Base-by-base conservation (phyloP, 805 yeast species). In the Saccharomycopsis babjevae region DNA sequence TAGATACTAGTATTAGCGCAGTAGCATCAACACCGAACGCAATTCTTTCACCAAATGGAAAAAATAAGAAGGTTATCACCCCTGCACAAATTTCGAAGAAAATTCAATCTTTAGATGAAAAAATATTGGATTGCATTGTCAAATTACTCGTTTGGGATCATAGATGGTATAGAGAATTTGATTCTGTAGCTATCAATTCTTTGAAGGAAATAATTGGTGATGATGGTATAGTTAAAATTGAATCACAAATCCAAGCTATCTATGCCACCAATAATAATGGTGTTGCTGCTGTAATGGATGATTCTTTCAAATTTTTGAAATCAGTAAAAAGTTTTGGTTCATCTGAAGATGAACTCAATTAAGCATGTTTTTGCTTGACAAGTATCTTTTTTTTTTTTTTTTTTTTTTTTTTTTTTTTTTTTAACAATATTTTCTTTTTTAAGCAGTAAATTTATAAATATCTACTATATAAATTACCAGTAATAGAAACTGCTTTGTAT, bases 81-180 rank as follows among this genome's bases (percentile, higher is more conserved):
- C 65, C 68, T 7, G 67, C 67, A 39, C 71, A 68, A 43, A 59
- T 72, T n/a, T 64, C 68, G 30, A 72, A 76, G 61, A 72, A 74
- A 32, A 69, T 78, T 30, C 73, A 71, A 57, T 76, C 73, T 59
- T 70, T 81, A 58, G 71, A 70, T 57, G 68, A 67, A 22, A 77
- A 79, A 64, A 82, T 89, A 13, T 76, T 92, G 62, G 90, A 86
- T 61, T 75, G 86, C 25, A 73, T 84, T 61, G 89, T 92, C 40
- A 88, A 87, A 68, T 75, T 94, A 59, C 75, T 86, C n/a, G 96
- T 94, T n/a, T 96, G 98, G 97, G 88, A 90, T 70, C 97, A 92
- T 72, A 83, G 99, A 69, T 94, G 99, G 99, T 96, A 93, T 74
- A 82, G 85, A 65, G 97, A 93, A 66, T 93, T 91, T 69, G 85